A percentile compares a stretch with the other conserved stretches of the same genome.
phyloP scores from a whole-genome alignment of 1,284 basidiomycete species.

The Ceratobasidium sp. region DNA sequence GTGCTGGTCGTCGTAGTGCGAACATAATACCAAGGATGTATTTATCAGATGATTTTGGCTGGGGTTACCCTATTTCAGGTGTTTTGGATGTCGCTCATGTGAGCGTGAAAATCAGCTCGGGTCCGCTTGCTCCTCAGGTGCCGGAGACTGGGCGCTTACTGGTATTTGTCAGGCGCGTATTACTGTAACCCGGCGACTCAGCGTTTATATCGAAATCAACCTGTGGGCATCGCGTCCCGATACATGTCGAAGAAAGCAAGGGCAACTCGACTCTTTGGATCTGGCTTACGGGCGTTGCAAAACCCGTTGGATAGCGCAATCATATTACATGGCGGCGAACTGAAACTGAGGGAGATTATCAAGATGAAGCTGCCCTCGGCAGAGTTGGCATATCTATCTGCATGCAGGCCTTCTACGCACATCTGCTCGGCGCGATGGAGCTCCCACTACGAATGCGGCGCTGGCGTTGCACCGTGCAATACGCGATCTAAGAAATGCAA shows the following conservation, averaged over 20 bases:
- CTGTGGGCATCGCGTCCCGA: not conserved
- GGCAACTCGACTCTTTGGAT: constrained; percentile 2
- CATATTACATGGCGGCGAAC: too few relatives aligned
- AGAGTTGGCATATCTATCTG: too few relatives aligned
- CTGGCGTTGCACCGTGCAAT: too few relatives aligned
- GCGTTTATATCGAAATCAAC: not conserved
- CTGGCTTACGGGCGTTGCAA: not conserved
- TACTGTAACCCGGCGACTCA: too few relatives aligned
- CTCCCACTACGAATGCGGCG: too few relatives aligned
- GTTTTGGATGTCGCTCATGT: constrained; percentile 3
- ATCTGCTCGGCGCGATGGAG: too few relatives aligned
- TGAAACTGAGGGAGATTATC: too few relatives aligned
- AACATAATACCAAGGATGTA: constrained; percentile 5
- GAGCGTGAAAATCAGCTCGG: constrained; percentile 16
- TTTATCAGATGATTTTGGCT: not conserved
- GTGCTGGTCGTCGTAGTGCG: constrained; percentile 16
- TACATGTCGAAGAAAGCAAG: not conserved
- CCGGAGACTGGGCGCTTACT: constrained; percentile 12
- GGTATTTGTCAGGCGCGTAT: not conserved
- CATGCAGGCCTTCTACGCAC: too few relatives aligned
- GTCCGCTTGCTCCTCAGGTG: not conserved
- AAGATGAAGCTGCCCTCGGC: too few relatives aligned
- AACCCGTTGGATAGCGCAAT: too few relatives aligned
- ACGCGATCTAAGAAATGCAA: too few relatives aligned
- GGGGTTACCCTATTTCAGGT: constrained; percentile 24